Base-by-base conservation (phyloP, 495 filamentous ascomycete genomes). In the Lasiosphaeris hirsuta region DNA sequence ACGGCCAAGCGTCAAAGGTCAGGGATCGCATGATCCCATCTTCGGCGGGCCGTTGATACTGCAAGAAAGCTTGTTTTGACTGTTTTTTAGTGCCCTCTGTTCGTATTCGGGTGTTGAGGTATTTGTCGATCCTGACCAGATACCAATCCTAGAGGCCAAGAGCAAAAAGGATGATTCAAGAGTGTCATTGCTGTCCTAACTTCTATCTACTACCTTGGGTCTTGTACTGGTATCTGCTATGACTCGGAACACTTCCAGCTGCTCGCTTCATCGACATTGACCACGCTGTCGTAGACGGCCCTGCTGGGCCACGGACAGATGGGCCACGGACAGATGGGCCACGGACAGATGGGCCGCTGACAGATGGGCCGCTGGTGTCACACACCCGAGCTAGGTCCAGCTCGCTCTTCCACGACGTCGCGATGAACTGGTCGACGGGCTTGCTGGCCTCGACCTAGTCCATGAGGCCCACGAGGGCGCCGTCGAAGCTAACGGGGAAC, bases 401-500 rank as follows among this genome's bases (percentile, higher is more conserved):
- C 10, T 56, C 36, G 44, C 69, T 71, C 45, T 71, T 67, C 62
- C 68, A 81, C 11, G 71, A 72, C 34, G 78, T 81, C 13, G 76
- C 76, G 2, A 79, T 64, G 39, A 81, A 46, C 36, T 66, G 51
- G n/a, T 73, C 69, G 0, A 78, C 75, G 9, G 65, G 63, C 19
- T 41, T 63, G 0, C 68, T 76, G 10, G 69, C 58, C 65, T 84
- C 82, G 2, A 80, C 78, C 82, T 82, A 86, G 2, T 62, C 59
- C 67, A 82, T 72, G 50, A 86, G 56, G 14, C 79, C 80, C 51
- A n/a, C n/a, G n/a, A n/a, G n/a, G 8, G 86, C 82, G 23, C 87
- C 87, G 65, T 90, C 85, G 57, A 87, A 83, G 56, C 78, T 78
- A 7, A 75, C 68, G 0, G 82, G 82, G 18, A 71, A 83, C 46